These are phyloP conservation scores for Penicillium maclennaniae DNA, from an alignment of 495 filamentous ascomycete genomes.

Conservation along the genomic window DNA sequence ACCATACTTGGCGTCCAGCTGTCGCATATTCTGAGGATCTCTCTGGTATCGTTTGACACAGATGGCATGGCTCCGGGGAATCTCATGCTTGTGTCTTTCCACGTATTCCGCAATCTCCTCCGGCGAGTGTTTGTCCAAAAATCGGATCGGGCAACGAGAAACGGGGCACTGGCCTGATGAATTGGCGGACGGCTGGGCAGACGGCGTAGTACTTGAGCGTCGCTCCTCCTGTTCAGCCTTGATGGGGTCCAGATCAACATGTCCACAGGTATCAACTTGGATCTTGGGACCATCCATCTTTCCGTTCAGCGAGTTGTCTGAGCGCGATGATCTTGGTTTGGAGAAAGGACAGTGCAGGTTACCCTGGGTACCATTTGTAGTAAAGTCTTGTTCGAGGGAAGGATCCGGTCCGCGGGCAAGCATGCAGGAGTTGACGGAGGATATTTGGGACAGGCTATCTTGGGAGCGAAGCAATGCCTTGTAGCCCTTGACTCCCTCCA, in stretches of 20 bases:
- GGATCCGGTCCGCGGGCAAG: slow-evolving; percentile 37
- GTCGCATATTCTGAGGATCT: slow-evolving; percentile 74
- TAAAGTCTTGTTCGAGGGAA: slow-evolving; percentile 44
- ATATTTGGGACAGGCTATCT: slow-evolving; percentile 23
- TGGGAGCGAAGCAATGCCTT: slow-evolving; percentile 33
- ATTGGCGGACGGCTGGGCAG: slow-evolving; percentile 36
- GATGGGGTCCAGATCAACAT: slow-evolving; percentile 43
- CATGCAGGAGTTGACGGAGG: slow-evolving; percentile 34
- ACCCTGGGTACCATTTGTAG: slow-evolving; percentile 42
- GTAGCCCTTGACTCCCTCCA: slow-evolving; percentile 39
- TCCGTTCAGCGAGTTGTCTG: slow-evolving; percentile 28
- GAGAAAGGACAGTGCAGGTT: slow-evolving; percentile 46
- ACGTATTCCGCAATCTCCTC: slow-evolving; percentile 89
- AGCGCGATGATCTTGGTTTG: slow-evolving; percentile 27
- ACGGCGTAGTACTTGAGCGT: slow-evolving; percentile 36
- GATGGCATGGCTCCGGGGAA: slow-evolving; percentile 84
- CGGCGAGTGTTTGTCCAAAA: slow-evolving; percentile 80
- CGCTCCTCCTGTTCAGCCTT: slow-evolving; percentile 41
- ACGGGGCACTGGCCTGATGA: slow-evolving; percentile 71
- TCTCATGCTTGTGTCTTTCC: slow-evolving; percentile 86
- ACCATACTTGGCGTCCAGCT: slow-evolving; percentile 88
- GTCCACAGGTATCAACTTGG: slow-evolving; percentile 32
- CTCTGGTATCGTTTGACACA: slow-evolving; percentile 83
- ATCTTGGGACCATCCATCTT: slow-evolving; percentile 26
- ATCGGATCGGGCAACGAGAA: slow-evolving; percentile 82